phyloP scores from a whole-genome alignment of 2,329 filamentous ascomycete genomes.

The Aspergillaceae sp. region DNA sequence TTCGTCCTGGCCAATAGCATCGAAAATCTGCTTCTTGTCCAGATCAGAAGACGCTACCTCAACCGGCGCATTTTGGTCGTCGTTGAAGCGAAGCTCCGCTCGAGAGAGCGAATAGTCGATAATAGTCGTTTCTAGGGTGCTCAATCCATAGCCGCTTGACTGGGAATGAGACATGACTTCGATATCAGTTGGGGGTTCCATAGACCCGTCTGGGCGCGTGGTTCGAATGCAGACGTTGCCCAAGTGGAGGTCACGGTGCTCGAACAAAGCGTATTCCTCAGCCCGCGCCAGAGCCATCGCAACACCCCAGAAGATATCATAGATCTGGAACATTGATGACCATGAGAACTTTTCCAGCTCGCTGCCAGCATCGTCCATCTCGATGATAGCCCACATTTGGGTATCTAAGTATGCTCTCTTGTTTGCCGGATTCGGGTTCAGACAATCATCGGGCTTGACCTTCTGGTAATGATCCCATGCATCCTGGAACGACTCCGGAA shows the following conservation, averaged over 20 bases:
- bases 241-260: conserved; percentile 58
- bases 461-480: conserved; percentile 36
- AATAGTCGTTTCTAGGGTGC: conserved; percentile 52
- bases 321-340: conserved; percentile 42
- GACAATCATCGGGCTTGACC: conserved; percentile 34
- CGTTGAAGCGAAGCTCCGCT: conserved; percentile 38
- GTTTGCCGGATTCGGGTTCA: conserved; percentile 50
- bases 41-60: conserved; percentile 34
- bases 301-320: conserved; percentile 62
- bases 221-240: conserved; percentile 56
- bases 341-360: conserved; percentile 44
- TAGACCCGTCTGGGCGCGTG: conserved; percentile 20
- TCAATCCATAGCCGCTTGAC: conserved; percentile 42
- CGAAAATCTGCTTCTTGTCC: conserved; percentile 37
- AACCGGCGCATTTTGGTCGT: conserved; percentile 15
- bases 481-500: conserved; percentile 43
- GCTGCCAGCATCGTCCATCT: conserved; percentile 57
- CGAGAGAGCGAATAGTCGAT: conserved; percentile 62
- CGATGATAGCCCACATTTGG: conserved; percentile 56
- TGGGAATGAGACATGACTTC: conserved; percentile 22
- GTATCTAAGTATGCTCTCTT: conserved; percentile 45
- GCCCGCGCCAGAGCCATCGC: conserved; percentile 53
- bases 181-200: conserved; percentile 26
- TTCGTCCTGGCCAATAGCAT: conserved; percentile 34
- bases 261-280: conserved; percentile 52